These are phyloP conservation scores for Ramalina intermedia DNA, from an alignment of 495 filamentous ascomycete species.

Conservation along the genomic window DNA sequence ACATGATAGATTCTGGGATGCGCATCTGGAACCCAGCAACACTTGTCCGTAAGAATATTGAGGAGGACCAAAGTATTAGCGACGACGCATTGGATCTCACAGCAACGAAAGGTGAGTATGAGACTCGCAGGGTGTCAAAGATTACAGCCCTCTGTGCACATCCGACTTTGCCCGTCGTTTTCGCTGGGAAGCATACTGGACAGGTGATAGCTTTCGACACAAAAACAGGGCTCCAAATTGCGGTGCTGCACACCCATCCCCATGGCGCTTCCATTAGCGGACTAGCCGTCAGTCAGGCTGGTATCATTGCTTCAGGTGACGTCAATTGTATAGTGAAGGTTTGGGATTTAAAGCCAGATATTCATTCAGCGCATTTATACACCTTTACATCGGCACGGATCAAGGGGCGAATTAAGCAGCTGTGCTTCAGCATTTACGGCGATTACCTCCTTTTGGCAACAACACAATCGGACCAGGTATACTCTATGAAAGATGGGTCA, in stretches of 20 bases:
- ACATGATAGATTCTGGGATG: background rate
- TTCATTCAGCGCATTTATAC: background rate
- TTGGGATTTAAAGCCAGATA: background rate
- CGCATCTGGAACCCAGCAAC: background rate
- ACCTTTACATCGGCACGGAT: background rate
- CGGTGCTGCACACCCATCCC: background rate
- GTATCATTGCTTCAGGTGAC: background rate
- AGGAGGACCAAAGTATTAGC: slow-evolving; percentile 4
- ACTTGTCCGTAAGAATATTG: background rate
- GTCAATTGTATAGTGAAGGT: slow-evolving; percentile 1
- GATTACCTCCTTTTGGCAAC: background rate
- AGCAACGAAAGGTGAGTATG: slow-evolving; percentile 2
- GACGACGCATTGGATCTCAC: slow-evolving; percentile 1
- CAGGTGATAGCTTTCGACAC: slow-evolving; percentile 1
- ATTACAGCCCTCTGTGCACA: slow-evolving; percentile 2
- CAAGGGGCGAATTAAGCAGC: background rate
- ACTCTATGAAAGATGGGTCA: background rate
- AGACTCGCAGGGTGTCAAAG: background rate
- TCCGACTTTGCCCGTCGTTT: slow-evolving; percentile 1
- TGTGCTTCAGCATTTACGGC: background rate
- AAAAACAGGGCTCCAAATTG: background rate
- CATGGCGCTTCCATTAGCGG: background rate
- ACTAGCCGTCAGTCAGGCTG: slow-evolving; percentile 1
- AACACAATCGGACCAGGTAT: background rate
- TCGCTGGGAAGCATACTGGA: slow-evolving; percentile 3